Base-by-base conservation (phyloP, 768 basidiomycete species). In the Asterophora parasitica region DNA sequence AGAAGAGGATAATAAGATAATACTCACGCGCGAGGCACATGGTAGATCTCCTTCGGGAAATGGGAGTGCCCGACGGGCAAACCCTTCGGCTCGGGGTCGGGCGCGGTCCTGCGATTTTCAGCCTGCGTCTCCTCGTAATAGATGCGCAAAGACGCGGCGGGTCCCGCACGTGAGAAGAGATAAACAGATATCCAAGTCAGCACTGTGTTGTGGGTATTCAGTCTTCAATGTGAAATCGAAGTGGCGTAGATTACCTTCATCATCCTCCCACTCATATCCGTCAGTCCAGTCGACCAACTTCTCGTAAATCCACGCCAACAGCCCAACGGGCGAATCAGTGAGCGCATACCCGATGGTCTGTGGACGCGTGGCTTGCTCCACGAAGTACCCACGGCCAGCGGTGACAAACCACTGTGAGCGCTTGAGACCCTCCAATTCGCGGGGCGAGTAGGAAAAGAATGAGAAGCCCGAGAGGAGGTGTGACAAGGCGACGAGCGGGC, bases 161-260 rank as follows among this genome's bases (percentile, higher is more conserved):
- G 81, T 0, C 82, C 80, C 0, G 73, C 70, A 2, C 74, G 72
- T 4, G 80, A 82, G 61, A 83, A 81, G 67, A 70, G 74, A 53
- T 79, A 82, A 12, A 81, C 67, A 1, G 78, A 81, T 4, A 80
- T 59, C 80, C 81, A 84, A 0, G 77, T 79, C 26, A 84, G 54
- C 1, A 82, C 81, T 82, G 52, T 44, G 8, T 57, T 23, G 48
- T 43, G 48, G 2, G 55, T 55, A 33, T 57, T 37, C 6, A 42
- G 55, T 47, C 36, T 15, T 17, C 16, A 15, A 16, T n/a, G n/a
- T n/a, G n/a, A 3, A 9, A 6, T 10, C 11, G 4, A 27, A 15
- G 20, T 30, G 0, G 11, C 13, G 39, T 17, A 10, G 42, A 74
- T 23, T 23, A 23, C 82, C 67, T 63, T 82, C 77, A 20, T 82